Base-by-base conservation (phyloP, 83 land plant genomes). In the Isoetes engelmannii region DNA sequence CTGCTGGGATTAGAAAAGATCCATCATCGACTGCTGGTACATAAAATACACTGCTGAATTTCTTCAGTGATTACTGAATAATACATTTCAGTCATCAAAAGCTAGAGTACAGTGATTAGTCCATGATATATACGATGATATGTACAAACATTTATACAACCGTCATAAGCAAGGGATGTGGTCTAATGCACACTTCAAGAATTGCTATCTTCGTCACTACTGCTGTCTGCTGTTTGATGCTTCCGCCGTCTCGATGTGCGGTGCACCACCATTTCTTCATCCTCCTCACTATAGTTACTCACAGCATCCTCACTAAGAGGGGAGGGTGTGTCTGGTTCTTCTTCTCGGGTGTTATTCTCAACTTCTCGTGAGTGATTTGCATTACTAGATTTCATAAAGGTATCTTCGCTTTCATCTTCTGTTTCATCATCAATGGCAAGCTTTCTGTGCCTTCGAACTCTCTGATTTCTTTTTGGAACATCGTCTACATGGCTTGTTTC, bases 401-500 rank as follows among this genome's bases (percentile, higher is more conserved):
- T 6, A 66, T 47, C 48, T 5, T 41, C 57, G 1, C 12, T 7
- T 8, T 21, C 45, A 7, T 46, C 57, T 12, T 47, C 69, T 12
- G 44, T 47, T 10, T 66, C 48, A 15, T 47, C 69, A 43, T 73
- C 81, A 5, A 81, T 55, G 8, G 83, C 74, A n/a, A 84, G 67
- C 13, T 85, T 66, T 63, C 86, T 78, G 43, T 85, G 80, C 48
- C 83, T 84, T 43, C 92, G 71, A 13, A 85, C 84, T 47, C 82
- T 89, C 18, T 89, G 70, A 75, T 82, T 89, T 45, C 92, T 85
- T 74, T 82, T 89, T 5, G 92, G 89, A 65, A 84, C 79, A 21
- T 89, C 92, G 45, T 88, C 87, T 60, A 44, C 45, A 68, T 13
- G 51, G 13, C 47, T 53, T 19, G 55, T 47, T 41, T 72, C 71